Base-by-base conservation (phyloP, 495 filamentous ascomycete species). In the Penicillium canariense region DNA sequence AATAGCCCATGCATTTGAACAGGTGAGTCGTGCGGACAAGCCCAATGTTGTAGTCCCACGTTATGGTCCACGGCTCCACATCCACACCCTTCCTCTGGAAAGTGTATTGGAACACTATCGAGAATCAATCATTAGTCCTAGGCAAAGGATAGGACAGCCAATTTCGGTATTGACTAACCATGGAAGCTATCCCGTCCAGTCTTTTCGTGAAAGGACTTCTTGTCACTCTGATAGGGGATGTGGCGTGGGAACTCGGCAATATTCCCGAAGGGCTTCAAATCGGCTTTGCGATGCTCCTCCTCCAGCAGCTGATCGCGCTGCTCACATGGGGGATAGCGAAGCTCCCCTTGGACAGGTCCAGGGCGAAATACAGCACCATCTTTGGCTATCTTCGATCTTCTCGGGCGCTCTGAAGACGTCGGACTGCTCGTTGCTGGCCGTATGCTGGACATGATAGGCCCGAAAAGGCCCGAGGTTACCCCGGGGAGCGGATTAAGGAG, bases 21-120 rank as follows among this genome's bases (percentile, higher is more conserved):
- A 98, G 88, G 36, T 90, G 88, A 5, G 94, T 97, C 63, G 93
- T 92, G 53, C 92, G 85, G 47, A 97, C 93, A 23, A 96, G 86
- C n/a, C 94, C 94, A 52, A 92, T 85, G 55, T 91, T 91, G 69
- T 96, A 96, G 68, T 98, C 94, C 94, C 94, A 98, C 84, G 96
- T 90, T 22, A 98, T 84, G 6, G 77, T 81, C 76, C 90, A 91
- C 44, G 77, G 68, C 56, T 77, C 80, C 5, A 8, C 1, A n/a
- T 85, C 81, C 34, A 90, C 81, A 10, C 76, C 84, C 6, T 87
- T 86, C 20, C 86, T 66, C 61, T 82, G 81, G 74, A 96, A 98
- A n/a, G 79, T 84, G 70, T 97, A 98, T 53, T 93, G 85, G 69
- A 92, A 96, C 5, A 95, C 94, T 97, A 54, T 36, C 47, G 15